Evolutionary conservation across 2,329 filamentous ascomycete species (phyloP).

Genomic region (Fonsecaea erecta): DNA sequence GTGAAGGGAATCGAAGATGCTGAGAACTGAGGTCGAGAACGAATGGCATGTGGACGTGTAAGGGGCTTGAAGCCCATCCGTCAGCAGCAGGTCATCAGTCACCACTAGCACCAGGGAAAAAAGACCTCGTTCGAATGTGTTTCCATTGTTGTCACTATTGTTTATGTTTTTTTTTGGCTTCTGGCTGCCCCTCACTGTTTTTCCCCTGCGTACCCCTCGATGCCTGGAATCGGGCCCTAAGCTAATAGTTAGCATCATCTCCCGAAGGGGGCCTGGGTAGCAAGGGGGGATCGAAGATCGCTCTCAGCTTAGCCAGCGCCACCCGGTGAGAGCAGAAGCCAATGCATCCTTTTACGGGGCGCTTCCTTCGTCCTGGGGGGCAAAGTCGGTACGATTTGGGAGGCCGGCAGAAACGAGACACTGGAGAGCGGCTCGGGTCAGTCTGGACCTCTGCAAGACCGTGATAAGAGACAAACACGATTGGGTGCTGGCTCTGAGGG

Average conservation of each 20-base stretch:
- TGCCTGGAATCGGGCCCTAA: conserved; percentile 9
- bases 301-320: conserved; percentile 5
- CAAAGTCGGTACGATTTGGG: not conserved
- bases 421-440: not conserved
- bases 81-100: conserved; percentile 4
- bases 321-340: conserved; percentile 5
- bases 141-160: conserved; percentile 10
- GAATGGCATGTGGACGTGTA: conserved; percentile 17
- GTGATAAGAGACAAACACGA: conserved; percentile 3
- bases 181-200: conserved; percentile 4
- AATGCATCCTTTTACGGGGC: conserved; percentile 9
- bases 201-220: conserved; percentile 12
- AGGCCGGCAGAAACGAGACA: not conserved
- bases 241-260: not conserved
- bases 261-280: not conserved
- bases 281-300: conserved; percentile 16
- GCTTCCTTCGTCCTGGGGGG: not conserved
- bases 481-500: not conserved
- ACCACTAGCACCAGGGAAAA: not conserved
- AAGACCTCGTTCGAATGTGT: not conserved
- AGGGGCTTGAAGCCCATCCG: not conserved
- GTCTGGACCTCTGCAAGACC: conserved; percentile 17
- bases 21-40: not conserved
- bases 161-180: conserved; percentile 6
- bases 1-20: conserved; percentile 16